Conservation (phyloP, 768 basidiomycete species). For the Hysterangium stoloniferum region DNA sequence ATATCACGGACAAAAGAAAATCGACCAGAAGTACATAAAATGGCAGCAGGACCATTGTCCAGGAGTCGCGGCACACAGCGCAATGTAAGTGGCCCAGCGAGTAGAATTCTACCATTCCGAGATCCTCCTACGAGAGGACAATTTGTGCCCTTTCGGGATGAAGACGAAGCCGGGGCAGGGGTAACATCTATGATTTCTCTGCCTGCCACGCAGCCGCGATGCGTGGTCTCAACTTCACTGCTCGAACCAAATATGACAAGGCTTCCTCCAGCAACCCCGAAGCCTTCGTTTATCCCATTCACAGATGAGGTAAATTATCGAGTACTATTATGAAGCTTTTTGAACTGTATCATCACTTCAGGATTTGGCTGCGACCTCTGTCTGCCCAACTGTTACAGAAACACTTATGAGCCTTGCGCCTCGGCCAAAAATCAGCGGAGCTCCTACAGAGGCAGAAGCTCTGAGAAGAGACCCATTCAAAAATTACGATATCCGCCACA, state of each 20-base stretch:
- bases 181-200: constrained; percentile 12
- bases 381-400: constrained; percentile 34
- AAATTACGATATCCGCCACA: constrained; percentile 65
- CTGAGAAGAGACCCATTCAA: constrained; percentile 73
- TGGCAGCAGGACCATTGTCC: constrained; percentile 54
- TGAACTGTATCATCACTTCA: constrained; percentile 9
- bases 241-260: background rate
- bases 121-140: constrained; percentile 39
- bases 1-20: constrained; percentile 78
- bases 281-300: constrained; percentile 54
- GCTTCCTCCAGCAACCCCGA: constrained; percentile 39
- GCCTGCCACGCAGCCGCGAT: background rate
- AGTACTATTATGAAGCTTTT: background rate
- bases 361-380: constrained; percentile 22
- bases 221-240: background rate
- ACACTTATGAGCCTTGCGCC: constrained; percentile 57
- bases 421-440: constrained; percentile 32
- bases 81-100: constrained; percentile 36
- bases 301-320: constrained; percentile 53
- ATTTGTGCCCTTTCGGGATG: constrained; percentile 36
- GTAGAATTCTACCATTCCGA: constrained; percentile 54
- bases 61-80: constrained; percentile 50
- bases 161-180: constrained; percentile 14
- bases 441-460: constrained; percentile 66
- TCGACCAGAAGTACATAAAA: constrained; percentile 58